Base-by-base conservation (phyloP, 2,329 filamentous ascomycete species). In the Pseudogymnoascus destructans region DNA sequence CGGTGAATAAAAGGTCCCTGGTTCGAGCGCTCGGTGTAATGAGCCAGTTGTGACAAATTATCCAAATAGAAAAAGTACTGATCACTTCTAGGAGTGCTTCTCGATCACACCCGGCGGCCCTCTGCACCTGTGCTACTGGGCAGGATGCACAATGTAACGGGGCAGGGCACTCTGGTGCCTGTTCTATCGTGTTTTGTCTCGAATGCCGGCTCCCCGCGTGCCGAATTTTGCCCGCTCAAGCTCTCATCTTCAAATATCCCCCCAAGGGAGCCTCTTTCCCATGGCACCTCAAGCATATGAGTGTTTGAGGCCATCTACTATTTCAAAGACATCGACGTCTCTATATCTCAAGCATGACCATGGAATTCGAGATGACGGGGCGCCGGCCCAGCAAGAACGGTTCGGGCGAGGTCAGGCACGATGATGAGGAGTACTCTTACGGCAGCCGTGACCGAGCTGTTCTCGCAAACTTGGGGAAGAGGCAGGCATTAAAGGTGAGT, bases 401-500 rank as follows among this genome's bases (percentile, higher is more conserved):
- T 4, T 30, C 46, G 1, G 25, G n/a, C 9, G 46, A 52, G 46
- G n/a, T 5, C 46, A 52, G 7, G 17, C 15, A 13, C 5, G 15
- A 30, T 52, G 57, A 60, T 11, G 32, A 57, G 33, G 40, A 71
- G 70, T 64, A 57, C 62, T 60, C 57, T 10, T 61, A 58, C 38
- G 61, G 57, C 10, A 63, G 58, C 54, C 62, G 62, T 58, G 64
- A 66, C 57, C 64, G 64, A 3, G 58, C 55, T 15, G 63, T 65
- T 36, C 64, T 66, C 60, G 65, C 65, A 38, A 64, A 61, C 52
- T 66, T 60, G 60, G 65, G 65, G 7, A 66, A 66, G 58, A 61
- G 57, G 17, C 62, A 64, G 40, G 61, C 64, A 38, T 59, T 66
- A 15, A 66, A 63, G 57, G 62, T 64, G 58, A 17, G 58, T 49